Base-by-base conservation (phyloP, 345 rosid genomes). In the Reutealis trisperma region DNA sequence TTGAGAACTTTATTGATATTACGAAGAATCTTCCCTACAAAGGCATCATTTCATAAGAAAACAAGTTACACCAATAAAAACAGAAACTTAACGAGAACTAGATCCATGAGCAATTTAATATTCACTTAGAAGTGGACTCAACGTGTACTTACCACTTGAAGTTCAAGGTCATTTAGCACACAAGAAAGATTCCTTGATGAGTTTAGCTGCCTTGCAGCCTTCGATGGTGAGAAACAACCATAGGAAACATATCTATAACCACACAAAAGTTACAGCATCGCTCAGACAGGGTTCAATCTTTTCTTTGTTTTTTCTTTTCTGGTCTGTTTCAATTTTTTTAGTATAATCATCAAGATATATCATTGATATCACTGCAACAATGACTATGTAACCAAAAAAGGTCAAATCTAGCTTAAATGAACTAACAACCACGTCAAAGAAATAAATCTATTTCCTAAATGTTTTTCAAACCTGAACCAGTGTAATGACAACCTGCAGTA, bases 61-160 rank as follows among this genome's bases (percentile, higher is more conserved):
- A 49, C 14, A 41, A n/a, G 24, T 52, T 59, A 2, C 2, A 71
- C 25, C 10, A 41, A 22, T 15, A 67, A 15, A 42, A 78, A 60
- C 55, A 6, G 18, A 24, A 55, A 57, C 24, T 18, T 55, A 71
- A 68, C 30, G 73, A 60, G 27, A 6, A 25, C 51, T 58, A 70
- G 63, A 62, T 70, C 27, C 57, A 62, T 30, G 45, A 77, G 63
- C 64, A 59, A 57, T 52, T n/a, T 42, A 63, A 71, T 51, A 45
- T 54, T 18, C 24, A 71, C 14, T 64, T 77, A 65, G 63, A 67
- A 70, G 63, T 78, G 63, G 52, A 72, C 8, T 65, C 71, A 71
- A 51, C 67, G 30, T 73, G 61, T n/a, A 64, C 89, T 82, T 83
- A 90, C 98, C 89, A 80, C 84, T 83, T 88, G 84, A 77, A 67